Evolutionary conservation across 495 filamentous ascomycete genomes (phyloP), one percentile per base, ranked within the genome.

Genomic region (Evansstolkia leycettana): DNA sequence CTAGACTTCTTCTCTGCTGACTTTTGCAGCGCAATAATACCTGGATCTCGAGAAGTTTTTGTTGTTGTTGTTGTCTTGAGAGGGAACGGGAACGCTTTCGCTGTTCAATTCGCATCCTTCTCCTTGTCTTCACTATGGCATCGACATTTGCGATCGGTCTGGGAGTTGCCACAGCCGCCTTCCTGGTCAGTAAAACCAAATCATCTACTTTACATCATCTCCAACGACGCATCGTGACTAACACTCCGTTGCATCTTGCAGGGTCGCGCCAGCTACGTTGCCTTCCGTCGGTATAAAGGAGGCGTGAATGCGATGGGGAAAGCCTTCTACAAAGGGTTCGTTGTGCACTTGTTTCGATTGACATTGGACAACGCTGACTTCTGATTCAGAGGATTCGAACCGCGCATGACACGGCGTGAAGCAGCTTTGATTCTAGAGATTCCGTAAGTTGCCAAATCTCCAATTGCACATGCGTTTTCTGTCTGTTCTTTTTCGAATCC

Each of bases 231-330:
- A 13, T 25, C 16, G 5, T 32, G 11, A 38, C 37, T 51, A 14
- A 50, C 15, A 39, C 45, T 56, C 35, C 52, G 24, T 18, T 23
- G 30, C 47, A 40, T 35, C 39, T 30, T 33, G 24, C 47, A 94
- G 86, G 89, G 89, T 47, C 80, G 90, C 44, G 87, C 92, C 42
- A 90, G 89, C 34, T 67, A 92, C 8, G 79, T 94, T 33, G 90
- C 92, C 35, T 72, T 85, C 50, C 80, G 86, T 30, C 76, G 83
- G 37, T 95, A 80, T 36, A 70, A 78, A 42, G 84, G 82, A 50
- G 78, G 79, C 47, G 67, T 79, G 38, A 76, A 76, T 40, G 72
- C 74, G n/a, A 57, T 94, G 37, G 89, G 90, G 41, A 83, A 83
- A 57, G 76, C 83, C 19, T 99, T 82, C 55, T 96, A 94, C 69